These are phyloP conservation scores for Myrica gale DNA, from an alignment of 306 rosid species.

Conservation along the genomic window DNA sequence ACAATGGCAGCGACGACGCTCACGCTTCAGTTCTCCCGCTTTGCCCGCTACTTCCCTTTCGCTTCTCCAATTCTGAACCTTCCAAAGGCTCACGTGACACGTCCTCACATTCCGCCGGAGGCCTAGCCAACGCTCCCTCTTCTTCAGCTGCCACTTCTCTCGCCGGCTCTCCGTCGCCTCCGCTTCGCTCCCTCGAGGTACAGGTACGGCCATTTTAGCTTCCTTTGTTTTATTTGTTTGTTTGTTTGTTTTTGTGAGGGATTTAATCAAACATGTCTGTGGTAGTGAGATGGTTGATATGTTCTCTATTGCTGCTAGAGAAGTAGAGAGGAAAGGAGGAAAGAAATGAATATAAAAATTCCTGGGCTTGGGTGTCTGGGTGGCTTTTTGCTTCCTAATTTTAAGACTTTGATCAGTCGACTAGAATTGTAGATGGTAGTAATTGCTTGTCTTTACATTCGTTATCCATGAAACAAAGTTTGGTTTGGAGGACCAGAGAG, in stretches of 20 bases:
- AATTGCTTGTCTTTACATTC: not conserved
- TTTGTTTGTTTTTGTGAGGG: not conserved
- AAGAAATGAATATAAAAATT: not conserved
- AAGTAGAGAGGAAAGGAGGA: not conserved
- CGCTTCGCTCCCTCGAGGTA: slow-evolving; percentile 46
- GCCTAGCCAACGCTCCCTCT: slow-evolving; percentile 27
- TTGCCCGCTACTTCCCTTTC: slow-evolving; percentile 43
- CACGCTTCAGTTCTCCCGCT: slow-evolving; percentile 55
- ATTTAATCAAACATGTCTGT: slow-evolving; percentile 5
- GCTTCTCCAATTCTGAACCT: slow-evolving; percentile 21
- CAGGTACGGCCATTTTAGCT: not conserved
- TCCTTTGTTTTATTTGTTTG: not conserved
- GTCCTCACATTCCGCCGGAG: slow-evolving; percentile 42
- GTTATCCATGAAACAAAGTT: not conserved
- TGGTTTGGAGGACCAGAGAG: not conserved
- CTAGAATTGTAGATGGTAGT: not conserved
- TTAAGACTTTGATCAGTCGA: not conserved
- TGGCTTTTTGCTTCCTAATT: not conserved
- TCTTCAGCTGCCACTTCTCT: slow-evolving; percentile 31
- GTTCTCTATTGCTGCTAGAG: not conserved
- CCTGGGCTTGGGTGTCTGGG: not conserved
- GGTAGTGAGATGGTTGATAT: not conserved
- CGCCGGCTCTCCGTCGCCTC: slow-evolving; percentile 47
- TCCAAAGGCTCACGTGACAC: slow-evolving; percentile 34
- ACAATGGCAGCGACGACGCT: slow-evolving; percentile 51